A percentile compares a stretch with the other conserved stretches of the same genome.
These are phyloP conservation scores for Dactylonectria estremocensis DNA, from an alignment of 2,329 filamentous ascomycete genomes.

Conservation along the genomic window DNA sequence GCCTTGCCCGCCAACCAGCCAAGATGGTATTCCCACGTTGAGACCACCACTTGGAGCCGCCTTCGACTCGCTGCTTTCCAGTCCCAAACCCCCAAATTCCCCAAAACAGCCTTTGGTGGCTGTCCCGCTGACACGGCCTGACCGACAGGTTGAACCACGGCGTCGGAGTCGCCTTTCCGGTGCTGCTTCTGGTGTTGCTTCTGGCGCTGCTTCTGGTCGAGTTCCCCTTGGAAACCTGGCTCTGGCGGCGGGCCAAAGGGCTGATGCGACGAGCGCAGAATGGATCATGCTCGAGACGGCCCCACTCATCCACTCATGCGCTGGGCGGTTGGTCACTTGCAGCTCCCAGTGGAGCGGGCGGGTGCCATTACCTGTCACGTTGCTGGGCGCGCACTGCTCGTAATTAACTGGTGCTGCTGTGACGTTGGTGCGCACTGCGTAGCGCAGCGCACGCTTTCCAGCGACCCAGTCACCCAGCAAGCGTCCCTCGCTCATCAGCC, in stretches of 20 bases:
- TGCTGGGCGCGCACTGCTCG: background rate
- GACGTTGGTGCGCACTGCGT: slow-evolving; percentile 30
- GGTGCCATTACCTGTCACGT: background rate
- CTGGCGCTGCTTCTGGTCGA: slow-evolving; percentile 1
- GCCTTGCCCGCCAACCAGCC: background rate
- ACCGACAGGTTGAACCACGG: slow-evolving; percentile 11
- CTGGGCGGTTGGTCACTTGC: slow-evolving; percentile 7
- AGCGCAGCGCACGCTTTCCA: background rate
- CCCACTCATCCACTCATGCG: slow-evolving; percentile 7
- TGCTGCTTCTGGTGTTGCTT: background rate
- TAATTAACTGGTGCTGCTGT: slow-evolving; percentile 27
- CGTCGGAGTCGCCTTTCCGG: slow-evolving; percentile 1
- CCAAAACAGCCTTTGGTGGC: slow-evolving; percentile 20
- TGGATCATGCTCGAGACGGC: slow-evolving; percentile 3
- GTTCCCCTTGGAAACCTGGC: background rate
- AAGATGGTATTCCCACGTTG: slow-evolving; percentile 22
- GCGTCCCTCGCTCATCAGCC: slow-evolving; percentile 27
- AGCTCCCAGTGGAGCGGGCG: background rate
- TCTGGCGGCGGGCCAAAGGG: background rate
- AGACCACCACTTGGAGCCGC: slow-evolving; percentile 1
- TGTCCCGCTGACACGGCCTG: slow-evolving; percentile 11
- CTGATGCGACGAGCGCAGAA: background rate
- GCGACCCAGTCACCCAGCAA: slow-evolving; percentile 1
- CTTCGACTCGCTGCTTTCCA: slow-evolving; percentile 1
- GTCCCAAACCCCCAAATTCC: background rate